Evolutionary conservation across 345 rosid species (phyloP).

Genomic region (Pseudoturritis turrita): DNA sequence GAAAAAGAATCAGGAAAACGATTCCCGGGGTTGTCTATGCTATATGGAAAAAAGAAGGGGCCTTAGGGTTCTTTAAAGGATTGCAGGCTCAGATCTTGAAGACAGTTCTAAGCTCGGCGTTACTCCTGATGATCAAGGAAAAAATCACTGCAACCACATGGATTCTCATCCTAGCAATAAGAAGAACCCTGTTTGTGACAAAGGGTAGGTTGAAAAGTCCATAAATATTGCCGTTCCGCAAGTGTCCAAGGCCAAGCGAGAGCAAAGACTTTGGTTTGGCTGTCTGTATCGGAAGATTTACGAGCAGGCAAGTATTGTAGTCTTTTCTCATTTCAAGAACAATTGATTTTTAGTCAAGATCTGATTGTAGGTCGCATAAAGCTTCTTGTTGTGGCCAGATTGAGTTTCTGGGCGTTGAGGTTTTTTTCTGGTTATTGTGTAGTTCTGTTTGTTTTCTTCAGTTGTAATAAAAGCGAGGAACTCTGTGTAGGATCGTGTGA

Average conservation of each 20-base stretch:
- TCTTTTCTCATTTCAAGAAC: conserved; percentile 5
- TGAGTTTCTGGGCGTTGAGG: background rate
- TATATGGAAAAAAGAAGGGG: conserved; percentile 79
- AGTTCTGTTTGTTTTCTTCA: conserved; percentile 5
- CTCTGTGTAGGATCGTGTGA: background rate
- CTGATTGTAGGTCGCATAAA: conserved; percentile 10
- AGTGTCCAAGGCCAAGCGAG: conserved; percentile 8
- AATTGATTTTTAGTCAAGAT: background rate
- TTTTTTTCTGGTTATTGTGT: background rate
- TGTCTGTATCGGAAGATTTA: background rate
- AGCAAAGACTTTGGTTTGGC: conserved; percentile 4
- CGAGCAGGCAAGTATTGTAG: background rate
- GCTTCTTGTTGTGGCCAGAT: conserved; percentile 9
- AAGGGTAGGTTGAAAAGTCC: conserved; percentile 41
- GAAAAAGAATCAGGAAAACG: conserved; percentile 40
- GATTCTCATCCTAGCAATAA: conserved; percentile 66
- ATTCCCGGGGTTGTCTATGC: conserved; percentile 45
- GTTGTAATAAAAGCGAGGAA: conserved; percentile 10
- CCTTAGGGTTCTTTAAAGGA: conserved; percentile 82
- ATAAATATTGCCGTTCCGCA: background rate
- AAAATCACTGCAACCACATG: conserved; percentile 76
- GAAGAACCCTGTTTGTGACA: conserved; percentile 44
- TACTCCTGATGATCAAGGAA: conserved; percentile 93
- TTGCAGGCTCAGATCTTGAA: conserved; percentile 87
- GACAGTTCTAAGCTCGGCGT: conserved; percentile 91